A percentile compares a stretch with the other conserved stretches of the same genome.
phyloP scores from a whole-genome alignment of 192 early-diverging fungal species.

The Dissophora ornata region DNA sequence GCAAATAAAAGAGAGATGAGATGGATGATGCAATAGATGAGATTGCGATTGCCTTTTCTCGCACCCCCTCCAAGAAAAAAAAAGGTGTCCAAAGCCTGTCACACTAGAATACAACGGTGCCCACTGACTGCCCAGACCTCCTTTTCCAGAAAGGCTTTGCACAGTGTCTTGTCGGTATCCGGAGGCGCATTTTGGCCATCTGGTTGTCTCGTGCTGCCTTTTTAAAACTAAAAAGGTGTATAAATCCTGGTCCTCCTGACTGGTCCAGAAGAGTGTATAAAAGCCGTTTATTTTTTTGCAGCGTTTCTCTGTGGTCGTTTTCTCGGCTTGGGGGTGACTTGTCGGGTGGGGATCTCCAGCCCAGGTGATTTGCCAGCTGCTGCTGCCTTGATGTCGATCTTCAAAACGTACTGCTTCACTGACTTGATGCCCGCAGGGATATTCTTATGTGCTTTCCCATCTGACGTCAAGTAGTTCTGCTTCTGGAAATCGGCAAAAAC shows the following conservation, averaged over 20 bases:
- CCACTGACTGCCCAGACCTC: too few species aligned
- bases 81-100: too few species aligned
- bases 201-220: too few species aligned
- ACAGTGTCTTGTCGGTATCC: too few species aligned
- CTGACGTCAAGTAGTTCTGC: conserved; percentile 18
- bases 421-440: not conserved
- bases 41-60: conserved; percentile 18
- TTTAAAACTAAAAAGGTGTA: too few species aligned
- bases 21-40: conserved; percentile 8
- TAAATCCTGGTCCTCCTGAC: conserved; percentile 2
- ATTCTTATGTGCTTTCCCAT: conserved; percentile 3
- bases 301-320: too few species aligned
- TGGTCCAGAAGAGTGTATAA: not conserved
- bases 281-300: too few species aligned
- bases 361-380: conserved; percentile 17
- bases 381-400: conserved; percentile 18
- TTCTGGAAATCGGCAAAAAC: conserved; percentile 10
- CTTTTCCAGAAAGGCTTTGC: too few species aligned
- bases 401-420: conserved; percentile 31
- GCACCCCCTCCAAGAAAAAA: too few species aligned
- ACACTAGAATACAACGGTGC: too few species aligned
- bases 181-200: too few species aligned
- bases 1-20: conserved; percentile 7
- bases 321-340: too few species aligned
- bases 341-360: not conserved